Percentiles rank a stretch among this genome's conserved stretches.
phyloP scores from a whole-genome alignment of 345 rosid genomes.

The Hypericum perforatum region DNA sequence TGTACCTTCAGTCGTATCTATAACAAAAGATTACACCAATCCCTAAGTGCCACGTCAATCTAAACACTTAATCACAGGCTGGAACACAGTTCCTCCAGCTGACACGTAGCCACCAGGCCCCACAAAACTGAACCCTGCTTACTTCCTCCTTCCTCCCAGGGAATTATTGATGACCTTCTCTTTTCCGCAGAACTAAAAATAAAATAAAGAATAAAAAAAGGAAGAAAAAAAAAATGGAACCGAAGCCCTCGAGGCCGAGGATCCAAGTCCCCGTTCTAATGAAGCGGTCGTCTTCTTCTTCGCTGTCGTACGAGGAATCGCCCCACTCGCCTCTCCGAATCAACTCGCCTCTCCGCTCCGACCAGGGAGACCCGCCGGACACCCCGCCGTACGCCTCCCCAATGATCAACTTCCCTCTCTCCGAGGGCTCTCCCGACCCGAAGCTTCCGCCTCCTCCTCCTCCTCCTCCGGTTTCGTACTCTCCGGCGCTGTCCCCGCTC shows the following conservation, averaged over 20 bases:
- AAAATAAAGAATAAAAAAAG: not conserved
- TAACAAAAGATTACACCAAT: no score
- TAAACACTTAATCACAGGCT: no score
- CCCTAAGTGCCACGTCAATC: no score
- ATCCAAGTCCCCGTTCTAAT: slow-evolving; percentile 20
- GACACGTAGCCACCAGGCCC: no score
- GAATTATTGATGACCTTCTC: not conserved
- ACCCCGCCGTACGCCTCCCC: slow-evolving; percentile 55
- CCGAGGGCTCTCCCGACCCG: slow-evolving; percentile 4
- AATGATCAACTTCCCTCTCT: slow-evolving; percentile 24
- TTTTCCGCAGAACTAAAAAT: not conserved
- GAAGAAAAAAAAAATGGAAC: not conserved
- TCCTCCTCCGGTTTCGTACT: slow-evolving; percentile 16
- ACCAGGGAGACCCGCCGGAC: slow-evolving; percentile 43
- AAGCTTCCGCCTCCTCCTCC: slow-evolving; percentile 15
- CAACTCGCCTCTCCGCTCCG: slow-evolving; percentile 60
- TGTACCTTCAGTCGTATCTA: no score
- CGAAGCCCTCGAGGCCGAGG: slow-evolving; percentile 7
- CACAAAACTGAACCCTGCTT: no score
- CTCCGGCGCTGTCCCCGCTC: slow-evolving; percentile 43
- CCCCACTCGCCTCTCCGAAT: slow-evolving; percentile 59
- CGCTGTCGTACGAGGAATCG: slow-evolving; percentile 33
- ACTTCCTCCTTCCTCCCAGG: not conserved
- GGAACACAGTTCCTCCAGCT: no score
- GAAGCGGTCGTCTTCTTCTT: slow-evolving; percentile 56